phyloP scores from a whole-genome alignment of 2,329 filamentous ascomycete species.

The Gaeumannomyces sp. region DNA sequence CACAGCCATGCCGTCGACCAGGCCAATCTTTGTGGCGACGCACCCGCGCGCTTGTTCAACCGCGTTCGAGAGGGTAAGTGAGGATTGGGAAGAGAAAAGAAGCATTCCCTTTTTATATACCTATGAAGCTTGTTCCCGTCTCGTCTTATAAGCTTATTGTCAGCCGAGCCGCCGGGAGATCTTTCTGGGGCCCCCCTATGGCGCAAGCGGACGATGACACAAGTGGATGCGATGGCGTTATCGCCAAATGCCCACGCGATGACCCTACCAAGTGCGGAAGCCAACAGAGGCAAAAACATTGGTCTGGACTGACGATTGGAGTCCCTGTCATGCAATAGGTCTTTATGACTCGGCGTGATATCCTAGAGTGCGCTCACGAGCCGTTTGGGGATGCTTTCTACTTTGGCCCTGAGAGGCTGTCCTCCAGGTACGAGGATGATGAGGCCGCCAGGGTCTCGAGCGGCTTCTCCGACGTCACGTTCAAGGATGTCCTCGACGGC shows the following conservation, averaged over 20 bases:
- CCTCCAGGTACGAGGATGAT: constrained; percentile 71
- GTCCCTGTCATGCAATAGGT: constrained; percentile 49
- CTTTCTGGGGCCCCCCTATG: not conserved
- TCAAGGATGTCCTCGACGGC: constrained; percentile 66
- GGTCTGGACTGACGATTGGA: not conserved
- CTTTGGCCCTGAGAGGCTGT: constrained; percentile 84
- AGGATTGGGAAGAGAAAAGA: not conserved
- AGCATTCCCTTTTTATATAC: constrained; percentile 10
- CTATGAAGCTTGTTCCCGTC: not conserved
- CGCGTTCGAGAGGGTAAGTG: constrained; percentile 83
- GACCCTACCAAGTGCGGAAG: too few species aligned
- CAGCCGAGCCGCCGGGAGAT: too few species aligned
- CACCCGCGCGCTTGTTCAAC: constrained; percentile 95
- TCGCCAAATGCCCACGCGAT: not conserved
- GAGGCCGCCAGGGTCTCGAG: constrained; percentile 46
- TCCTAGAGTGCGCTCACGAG: constrained; percentile 81
- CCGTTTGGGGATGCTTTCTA: constrained; percentile 97
- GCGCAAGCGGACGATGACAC: not conserved
- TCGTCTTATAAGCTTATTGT: not conserved
- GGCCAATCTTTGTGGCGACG: constrained; percentile 82
- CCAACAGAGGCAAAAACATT: not conserved
- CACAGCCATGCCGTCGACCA: not conserved
- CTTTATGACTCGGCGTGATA: constrained; percentile 89
- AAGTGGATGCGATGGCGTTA: not conserved
- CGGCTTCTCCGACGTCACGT: constrained; percentile 66